Conservation (phyloP, 257 asterid genomes). For the Nyctanthes arbortristis region DNA sequence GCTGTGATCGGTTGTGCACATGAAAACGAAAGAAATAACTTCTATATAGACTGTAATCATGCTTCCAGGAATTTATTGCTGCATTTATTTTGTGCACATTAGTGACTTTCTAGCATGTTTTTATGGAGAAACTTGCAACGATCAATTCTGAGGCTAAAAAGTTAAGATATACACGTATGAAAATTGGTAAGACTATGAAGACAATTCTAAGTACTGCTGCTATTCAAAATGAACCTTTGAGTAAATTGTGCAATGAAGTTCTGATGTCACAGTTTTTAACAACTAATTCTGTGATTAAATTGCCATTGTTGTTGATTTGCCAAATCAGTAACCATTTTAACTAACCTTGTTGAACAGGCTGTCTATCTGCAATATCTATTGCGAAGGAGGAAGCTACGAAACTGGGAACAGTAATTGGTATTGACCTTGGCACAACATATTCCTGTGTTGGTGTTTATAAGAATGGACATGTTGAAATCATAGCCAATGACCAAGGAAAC, state of each 20-base stretch:
- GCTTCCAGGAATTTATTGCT: too few species aligned
- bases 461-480: slow-evolving; percentile 90
- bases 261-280: not conserved
- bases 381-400: slow-evolving; percentile 81
- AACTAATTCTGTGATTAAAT: not conserved
- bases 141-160: too few species aligned
- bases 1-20: too few species aligned
- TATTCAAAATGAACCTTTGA: not conserved
- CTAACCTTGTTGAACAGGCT: slow-evolving; percentile 44
- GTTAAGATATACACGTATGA: too few species aligned
- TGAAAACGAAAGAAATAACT: too few species aligned
- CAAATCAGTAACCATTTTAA: not conserved
- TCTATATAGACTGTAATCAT: too few species aligned
- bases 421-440: slow-evolving; percentile 93
- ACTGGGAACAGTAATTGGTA: slow-evolving; percentile 88
- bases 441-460: slow-evolving; percentile 98
- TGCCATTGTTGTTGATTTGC: not conserved
- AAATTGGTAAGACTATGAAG: too few species aligned
- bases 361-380: slow-evolving; percentile 52
- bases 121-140: too few species aligned
- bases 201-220: not conserved
- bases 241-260: too few species aligned
- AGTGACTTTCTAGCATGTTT: too few species aligned
- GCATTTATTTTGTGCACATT: too few species aligned
- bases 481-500: slow-evolving; percentile 96